A percentile compares a stretch with the other conserved stretches of the same genome.
phyloP scores from a whole-genome alignment of 371 early-diverging fungal genomes.

The Batkoa obscura region DNA sequence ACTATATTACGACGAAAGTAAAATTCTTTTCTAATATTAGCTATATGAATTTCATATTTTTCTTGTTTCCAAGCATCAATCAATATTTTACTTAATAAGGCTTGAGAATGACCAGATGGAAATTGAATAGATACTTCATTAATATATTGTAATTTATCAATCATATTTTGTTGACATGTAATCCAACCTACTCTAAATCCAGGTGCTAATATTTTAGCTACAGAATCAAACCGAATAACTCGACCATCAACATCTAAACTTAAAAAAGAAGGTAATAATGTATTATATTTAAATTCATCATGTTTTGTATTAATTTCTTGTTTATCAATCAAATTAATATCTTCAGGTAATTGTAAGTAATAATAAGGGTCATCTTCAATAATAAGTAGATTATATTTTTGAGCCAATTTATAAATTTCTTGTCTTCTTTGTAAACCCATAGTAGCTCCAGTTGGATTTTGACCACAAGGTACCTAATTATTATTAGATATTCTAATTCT shows the following conservation, averaged over 20 bases:
- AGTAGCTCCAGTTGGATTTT: slow-evolving; percentile 51
- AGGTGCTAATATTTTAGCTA: slow-evolving; percentile 58
- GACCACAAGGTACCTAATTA: slow-evolving; percentile 33
- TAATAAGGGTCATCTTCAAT: slow-evolving; percentile 70
- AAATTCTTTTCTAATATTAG: slow-evolving; percentile 33
- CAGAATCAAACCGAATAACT: slow-evolving; percentile 64
- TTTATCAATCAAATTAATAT: not conserved
- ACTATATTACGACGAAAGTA: slow-evolving; percentile 34
- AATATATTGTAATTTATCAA: slow-evolving; percentile 50
- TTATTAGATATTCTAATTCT: not conserved
- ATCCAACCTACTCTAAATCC: slow-evolving; percentile 62
- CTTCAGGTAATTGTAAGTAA: slow-evolving; percentile 27
- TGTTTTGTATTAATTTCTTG: not conserved
- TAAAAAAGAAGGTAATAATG: slow-evolving; percentile 10
- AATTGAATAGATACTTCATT: slow-evolving; percentile 50
- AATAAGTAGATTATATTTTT: slow-evolving; percentile 35
- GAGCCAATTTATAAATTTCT: slow-evolving; percentile 32
- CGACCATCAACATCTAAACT: slow-evolving; percentile 59
- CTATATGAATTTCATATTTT: slow-evolving; percentile 45
- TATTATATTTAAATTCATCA: not conserved
- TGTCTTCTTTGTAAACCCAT: slow-evolving; percentile 36
- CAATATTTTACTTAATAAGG: slow-evolving; percentile 30
- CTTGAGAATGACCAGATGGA: slow-evolving; percentile 50
- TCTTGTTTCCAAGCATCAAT: slow-evolving; percentile 27
- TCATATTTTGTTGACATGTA: slow-evolving; percentile 42